A percentile compares a stretch with the other conserved stretches of the same genome.
These are phyloP conservation scores for Coniochaeta pulveracea DNA, from an alignment of 2,329 filamentous ascomycete species.

Conservation along the genomic window DNA sequence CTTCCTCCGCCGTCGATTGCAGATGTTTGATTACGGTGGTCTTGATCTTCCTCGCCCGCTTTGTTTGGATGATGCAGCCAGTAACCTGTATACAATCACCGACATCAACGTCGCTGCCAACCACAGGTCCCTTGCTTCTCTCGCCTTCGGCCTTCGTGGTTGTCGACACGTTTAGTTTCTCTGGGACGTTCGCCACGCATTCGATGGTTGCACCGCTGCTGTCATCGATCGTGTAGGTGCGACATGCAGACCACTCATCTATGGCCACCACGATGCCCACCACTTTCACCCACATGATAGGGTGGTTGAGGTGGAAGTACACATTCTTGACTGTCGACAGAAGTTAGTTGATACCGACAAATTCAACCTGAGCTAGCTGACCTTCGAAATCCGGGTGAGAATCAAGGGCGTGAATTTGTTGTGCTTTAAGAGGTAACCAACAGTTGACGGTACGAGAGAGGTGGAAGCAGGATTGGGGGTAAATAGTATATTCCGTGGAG, in stretches of 20 bases:
- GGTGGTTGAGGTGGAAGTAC: conserved; percentile 62
- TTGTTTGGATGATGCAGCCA: conserved; percentile 37
- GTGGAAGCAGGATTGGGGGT: conserved; percentile 53
- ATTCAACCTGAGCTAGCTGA: conserved; percentile 15
- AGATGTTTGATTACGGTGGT: conserved; percentile 34
- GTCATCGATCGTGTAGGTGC: conserved; percentile 51
- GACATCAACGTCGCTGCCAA: conserved; percentile 28
- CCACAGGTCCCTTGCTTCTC: too few relatives aligned
- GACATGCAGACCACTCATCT: conserved; percentile 34
- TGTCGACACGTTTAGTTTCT: conserved; percentile 6
- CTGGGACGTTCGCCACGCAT: conserved; percentile 20
- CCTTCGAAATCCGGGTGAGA: conserved; percentile 41
- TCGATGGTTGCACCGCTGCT: conserved; percentile 51
- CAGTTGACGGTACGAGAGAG: conserved; percentile 47
- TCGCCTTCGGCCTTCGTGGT: neutral
- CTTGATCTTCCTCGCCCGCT: too few relatives aligned
- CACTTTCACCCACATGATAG: conserved; percentile 64
- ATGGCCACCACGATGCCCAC: conserved; percentile 58
- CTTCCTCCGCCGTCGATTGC: conserved; percentile 41
- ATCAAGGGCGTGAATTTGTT: conserved; percentile 36
- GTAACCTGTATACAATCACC: conserved; percentile 47
- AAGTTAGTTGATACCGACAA: neutral
- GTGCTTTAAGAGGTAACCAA: conserved; percentile 45
- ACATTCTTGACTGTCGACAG: conserved; percentile 34
- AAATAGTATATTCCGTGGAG: conserved; percentile 26